Percentiles rank a stretch among this genome's conserved stretches.
phyloP scores from a whole-genome alignment of 129 eudicot genomes.

The Centaurea solstitialis region DNA sequence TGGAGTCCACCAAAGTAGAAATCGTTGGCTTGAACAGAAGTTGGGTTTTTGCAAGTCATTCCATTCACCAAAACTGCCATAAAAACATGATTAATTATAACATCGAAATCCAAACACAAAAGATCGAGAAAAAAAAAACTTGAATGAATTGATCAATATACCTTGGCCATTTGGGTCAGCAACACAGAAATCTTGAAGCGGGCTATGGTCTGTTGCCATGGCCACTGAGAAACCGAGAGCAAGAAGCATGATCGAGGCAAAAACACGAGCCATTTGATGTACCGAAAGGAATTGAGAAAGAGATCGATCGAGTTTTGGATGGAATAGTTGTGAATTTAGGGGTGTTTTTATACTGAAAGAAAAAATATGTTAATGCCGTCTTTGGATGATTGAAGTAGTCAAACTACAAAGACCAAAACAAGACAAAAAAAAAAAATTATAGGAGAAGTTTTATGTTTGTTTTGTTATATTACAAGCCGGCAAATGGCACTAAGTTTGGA shows the following conservation, averaged over 20 bases:
- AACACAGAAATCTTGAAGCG: slow-evolving; percentile 50
- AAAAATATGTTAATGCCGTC: slow-evolving; percentile 1
- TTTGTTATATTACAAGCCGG: background rate
- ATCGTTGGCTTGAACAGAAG: no score
- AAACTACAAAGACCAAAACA: background rate
- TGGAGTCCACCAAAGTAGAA: no score
- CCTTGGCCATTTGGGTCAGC: no score
- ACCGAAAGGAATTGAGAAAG: background rate
- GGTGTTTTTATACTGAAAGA: slow-evolving; percentile 1
- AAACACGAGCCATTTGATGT: slow-evolving; percentile 30
- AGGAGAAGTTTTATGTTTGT: background rate
- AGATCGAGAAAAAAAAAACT: no score
- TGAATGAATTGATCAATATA: no score
- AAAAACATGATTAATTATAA: no score
- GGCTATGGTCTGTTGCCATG: slow-evolving; percentile 27
- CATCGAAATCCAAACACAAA: no score
- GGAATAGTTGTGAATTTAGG: slow-evolving; percentile 3
- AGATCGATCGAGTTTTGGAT: no score
- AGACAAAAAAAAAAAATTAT: background rate
- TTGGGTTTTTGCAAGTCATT: no score
- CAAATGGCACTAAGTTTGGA: background rate
- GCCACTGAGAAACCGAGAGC: slow-evolving; percentile 6
- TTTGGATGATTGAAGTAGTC: slow-evolving; percentile 1
- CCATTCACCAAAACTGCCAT: no score
- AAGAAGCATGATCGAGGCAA: no score